Conservation (phyloP, 768 basidiomycete genomes). For the Pulveroboletus sp. region DNA sequence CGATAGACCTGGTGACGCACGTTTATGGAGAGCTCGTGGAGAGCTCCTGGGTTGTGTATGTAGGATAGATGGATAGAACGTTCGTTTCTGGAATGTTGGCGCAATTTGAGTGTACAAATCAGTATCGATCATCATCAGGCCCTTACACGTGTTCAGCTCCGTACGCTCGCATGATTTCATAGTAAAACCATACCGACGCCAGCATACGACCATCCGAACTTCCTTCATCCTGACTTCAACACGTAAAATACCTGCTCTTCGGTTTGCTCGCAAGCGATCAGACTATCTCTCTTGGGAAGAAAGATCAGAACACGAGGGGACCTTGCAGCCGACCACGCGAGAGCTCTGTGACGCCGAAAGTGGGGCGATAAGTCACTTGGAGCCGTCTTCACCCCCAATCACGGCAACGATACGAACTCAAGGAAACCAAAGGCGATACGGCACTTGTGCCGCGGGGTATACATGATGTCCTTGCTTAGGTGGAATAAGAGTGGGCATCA, state of each 20-base stretch:
- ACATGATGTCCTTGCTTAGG: neutral
- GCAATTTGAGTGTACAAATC: constrained; percentile 2
- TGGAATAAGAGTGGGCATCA: constrained; percentile 17
- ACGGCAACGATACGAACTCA: neutral
- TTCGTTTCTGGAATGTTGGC: constrained; percentile 9
- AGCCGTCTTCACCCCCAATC: neutral
- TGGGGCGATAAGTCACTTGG: constrained; percentile 10
- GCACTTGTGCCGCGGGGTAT: constrained; percentile 2
- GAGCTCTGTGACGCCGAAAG: constrained; percentile 18
- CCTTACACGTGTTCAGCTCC: constrained; percentile 18
- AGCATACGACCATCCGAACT: neutral
- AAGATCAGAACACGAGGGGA: constrained; percentile 20
- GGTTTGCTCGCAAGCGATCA: constrained; percentile 3
- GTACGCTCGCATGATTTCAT: constrained; percentile 13
- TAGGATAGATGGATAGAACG: constrained; percentile 18
- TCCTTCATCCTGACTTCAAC: constrained; percentile 1
- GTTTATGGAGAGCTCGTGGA: constrained; percentile 1
- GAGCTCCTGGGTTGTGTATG: neutral
- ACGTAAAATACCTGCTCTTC: constrained; percentile 16
- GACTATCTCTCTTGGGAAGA: constrained; percentile 4
- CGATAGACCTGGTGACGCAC: constrained; percentile 1
- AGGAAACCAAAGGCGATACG: constrained; percentile 3
- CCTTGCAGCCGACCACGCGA: constrained; percentile 24
- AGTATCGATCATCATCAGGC: constrained; percentile 1
- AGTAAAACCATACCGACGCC: neutral